Conservation (phyloP, 306 rosid genomes). For the Castanopsis chinensis region DNA sequence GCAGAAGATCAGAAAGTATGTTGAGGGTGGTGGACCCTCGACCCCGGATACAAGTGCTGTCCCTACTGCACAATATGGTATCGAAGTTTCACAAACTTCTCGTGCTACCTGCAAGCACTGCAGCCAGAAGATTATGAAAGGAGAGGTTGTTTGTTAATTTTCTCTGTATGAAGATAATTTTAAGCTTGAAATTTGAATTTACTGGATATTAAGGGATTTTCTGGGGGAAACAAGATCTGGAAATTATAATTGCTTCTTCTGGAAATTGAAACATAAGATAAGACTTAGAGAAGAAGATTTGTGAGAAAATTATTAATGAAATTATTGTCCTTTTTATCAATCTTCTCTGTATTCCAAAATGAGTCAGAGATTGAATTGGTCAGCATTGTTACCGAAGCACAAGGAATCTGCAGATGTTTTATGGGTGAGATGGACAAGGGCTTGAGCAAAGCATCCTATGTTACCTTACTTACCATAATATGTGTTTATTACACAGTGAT, state of each 20-base stretch:
- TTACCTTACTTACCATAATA: background rate
- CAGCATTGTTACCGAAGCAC: background rate
- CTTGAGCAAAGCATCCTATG: background rate
- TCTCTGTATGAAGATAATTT: background rate
- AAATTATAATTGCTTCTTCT: background rate
- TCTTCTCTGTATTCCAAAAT: background rate
- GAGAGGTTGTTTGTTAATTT: constrained; percentile 54
- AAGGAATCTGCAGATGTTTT: background rate
- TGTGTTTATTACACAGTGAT: background rate
- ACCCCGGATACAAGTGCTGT: constrained; percentile 23
- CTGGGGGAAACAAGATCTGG: background rate
- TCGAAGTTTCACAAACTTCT: constrained; percentile 77
- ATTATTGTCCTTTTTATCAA: background rate
- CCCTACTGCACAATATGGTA: constrained; percentile 38
- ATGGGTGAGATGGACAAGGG: background rate
- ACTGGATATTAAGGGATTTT: constrained; percentile 1
- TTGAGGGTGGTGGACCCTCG: constrained; percentile 40
- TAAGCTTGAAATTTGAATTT: constrained; percentile 2
- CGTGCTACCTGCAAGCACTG: constrained; percentile 83
- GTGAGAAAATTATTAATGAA: background rate
- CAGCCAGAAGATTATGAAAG: constrained; percentile 68
- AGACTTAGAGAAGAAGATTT: background rate
- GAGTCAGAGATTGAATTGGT: background rate
- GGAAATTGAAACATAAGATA: background rate
- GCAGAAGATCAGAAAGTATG: constrained; percentile 72